Base-by-base conservation (phyloP, 2,329 filamentous ascomycete genomes). In the Acrocalymma vagum region DNA sequence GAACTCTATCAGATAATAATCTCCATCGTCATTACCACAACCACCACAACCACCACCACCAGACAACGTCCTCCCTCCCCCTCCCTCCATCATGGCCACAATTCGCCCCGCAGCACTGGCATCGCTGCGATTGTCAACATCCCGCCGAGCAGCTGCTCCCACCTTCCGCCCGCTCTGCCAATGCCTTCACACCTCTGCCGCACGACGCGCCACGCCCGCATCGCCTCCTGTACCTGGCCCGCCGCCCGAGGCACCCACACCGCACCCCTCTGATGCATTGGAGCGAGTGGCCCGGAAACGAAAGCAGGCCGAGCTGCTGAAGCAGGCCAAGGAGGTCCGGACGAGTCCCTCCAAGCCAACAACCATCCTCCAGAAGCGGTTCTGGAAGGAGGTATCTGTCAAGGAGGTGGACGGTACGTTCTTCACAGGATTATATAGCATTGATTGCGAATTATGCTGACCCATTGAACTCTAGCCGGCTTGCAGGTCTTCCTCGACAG, bases 301-400 rank as follows among this genome's bases (percentile, higher is more conserved):
- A 45, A 72, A 76, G 48, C 78, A 82, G 59, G 74, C 74, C 3
- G 76, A 79, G 45, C 58, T 75, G 22, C 63, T 81, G 44, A 63
- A 73, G 45, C 63, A 73, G 58, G 74, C 73, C 4, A 72, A 76
- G 48, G 65, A 75, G 48, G 50, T 73, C 36, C 71, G 67, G 32
- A 46, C 69, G 3, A 63, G 72, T 36, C 69, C 74, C 3, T 52
- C 50, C 28, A 78, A 78, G 50, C 75, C 77, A 2, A 64, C 68
- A 13, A 73, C 67, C 23, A 62, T 81, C 42, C 77, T 85, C 61
- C 78, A 78, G 62, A 88, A 85, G 74, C 81, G 92, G 37, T 96
- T 96, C 75, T 97, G 93, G 93, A 90, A 87, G 69, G 82, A 94
- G 63, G 90, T 94, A 2, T 70, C 78, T 46, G 84, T 96, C 24